Conservation (phyloP, 2,329 filamentous ascomycete species). For the Colletotrichum liriopes region DNA sequence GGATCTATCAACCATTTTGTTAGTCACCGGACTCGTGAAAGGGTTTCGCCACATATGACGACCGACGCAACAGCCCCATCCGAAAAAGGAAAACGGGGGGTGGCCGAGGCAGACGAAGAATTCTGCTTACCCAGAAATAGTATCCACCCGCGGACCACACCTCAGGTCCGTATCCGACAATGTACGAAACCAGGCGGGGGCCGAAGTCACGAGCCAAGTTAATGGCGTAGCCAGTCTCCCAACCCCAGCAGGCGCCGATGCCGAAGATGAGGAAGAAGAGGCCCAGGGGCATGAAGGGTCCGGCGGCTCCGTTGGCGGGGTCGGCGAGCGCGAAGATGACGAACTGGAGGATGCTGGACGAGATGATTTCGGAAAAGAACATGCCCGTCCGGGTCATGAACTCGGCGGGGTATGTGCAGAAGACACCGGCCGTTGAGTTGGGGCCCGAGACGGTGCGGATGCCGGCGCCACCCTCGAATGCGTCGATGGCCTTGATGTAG, state of each 20-base stretch:
- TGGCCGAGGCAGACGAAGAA: constrained; percentile 17
- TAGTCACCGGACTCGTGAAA: constrained; percentile 14
- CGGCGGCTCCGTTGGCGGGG: constrained; percentile 69
- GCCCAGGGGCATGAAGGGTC: constrained; percentile 70
- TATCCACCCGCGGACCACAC: constrained; percentile 79
- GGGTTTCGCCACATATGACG: constrained; percentile 6
- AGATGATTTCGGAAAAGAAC: constrained; percentile 82
- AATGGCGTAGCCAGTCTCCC: constrained; percentile 84
- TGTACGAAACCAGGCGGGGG: constrained; percentile 76
- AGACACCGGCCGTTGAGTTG: constrained; percentile 78
- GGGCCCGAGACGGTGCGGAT: constrained; percentile 73
- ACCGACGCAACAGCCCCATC: constrained; percentile 9
- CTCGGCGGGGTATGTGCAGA: constrained; percentile 79
- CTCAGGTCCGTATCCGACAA: constrained; percentile 77
- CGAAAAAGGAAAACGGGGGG: neutral
- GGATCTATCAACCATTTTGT: constrained; percentile 64
- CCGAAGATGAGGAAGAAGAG: constrained; percentile 83
- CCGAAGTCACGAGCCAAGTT: constrained; percentile 82
- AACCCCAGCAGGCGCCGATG: constrained; percentile 81
- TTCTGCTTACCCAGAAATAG: constrained; percentile 77
- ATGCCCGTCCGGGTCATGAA: constrained; percentile 78
- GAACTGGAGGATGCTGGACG: constrained; percentile 78
- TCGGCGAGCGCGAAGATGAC: constrained; percentile 80
- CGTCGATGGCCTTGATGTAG: constrained; percentile 76
- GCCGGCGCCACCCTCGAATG: constrained; percentile 72